A percentile compares a stretch with the other conserved stretches of the same genome.
These are phyloP conservation scores for Chlamydomonas sp. DNA, from an alignment of 139 green algal genomes.

Conservation along the genomic window DNA sequence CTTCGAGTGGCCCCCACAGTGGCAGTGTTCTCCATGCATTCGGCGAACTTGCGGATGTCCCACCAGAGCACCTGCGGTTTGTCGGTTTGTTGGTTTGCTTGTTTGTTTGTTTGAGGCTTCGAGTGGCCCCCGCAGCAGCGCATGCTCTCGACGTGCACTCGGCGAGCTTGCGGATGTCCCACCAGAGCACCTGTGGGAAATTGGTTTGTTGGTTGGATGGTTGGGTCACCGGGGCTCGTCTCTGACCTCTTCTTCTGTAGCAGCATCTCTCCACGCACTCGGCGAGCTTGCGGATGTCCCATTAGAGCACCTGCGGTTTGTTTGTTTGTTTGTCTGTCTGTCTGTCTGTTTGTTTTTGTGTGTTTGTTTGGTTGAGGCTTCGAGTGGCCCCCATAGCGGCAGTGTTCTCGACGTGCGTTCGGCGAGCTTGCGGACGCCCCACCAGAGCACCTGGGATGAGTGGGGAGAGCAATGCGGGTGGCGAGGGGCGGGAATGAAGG, in stretches of 20 bases:
- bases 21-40: too few species aligned
- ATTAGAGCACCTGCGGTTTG: slow-evolving; percentile 56
- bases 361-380: too few species aligned
- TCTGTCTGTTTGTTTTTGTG: too few species aligned
- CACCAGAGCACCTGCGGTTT: slow-evolving; percentile 65
- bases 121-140: too few species aligned
- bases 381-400: too few species aligned
- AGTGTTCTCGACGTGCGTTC: too few species aligned
- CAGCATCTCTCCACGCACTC: slow-evolving; percentile 63
- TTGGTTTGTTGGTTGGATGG: too few species aligned
- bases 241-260: slow-evolving; percentile 65
- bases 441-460: slow-evolving; percentile 59
- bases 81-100: too few species aligned
- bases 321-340: background rate
- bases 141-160: too few species aligned
- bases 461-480: background rate
- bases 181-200: slow-evolving; percentile 60
- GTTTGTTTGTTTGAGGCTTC: too few species aligned
- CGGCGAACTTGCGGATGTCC: slow-evolving; percentile 73
- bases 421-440: slow-evolving; percentile 72
- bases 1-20: too few species aligned
- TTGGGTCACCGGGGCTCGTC: slow-evolving; percentile 51
- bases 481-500: background rate
- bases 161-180: slow-evolving; percentile 73
- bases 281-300: slow-evolving; percentile 74